Conservation (phyloP, 768 basidiomycete genomes). For the Albatrellus ellisii region DNA sequence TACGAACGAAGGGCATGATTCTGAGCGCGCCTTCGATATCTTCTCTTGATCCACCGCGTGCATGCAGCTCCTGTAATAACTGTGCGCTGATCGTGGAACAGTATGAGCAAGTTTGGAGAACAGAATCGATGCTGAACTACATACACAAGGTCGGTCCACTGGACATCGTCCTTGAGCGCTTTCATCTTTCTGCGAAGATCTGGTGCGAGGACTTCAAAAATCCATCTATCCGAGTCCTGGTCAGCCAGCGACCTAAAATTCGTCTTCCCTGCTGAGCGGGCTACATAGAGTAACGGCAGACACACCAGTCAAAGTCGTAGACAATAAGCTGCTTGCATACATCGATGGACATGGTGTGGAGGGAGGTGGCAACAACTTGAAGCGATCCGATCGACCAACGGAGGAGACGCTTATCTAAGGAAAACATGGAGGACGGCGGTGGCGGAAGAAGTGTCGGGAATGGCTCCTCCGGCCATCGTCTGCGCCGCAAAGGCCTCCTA, state of each 20-base stretch:
- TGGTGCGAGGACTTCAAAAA: slow-evolving; percentile 79
- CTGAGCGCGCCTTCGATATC: slow-evolving; percentile 71
- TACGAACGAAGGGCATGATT: slow-evolving; percentile 76
- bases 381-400: neutral
- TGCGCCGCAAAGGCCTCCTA: slow-evolving; percentile 59
- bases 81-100: slow-evolving; percentile 33
- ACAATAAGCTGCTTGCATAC: slow-evolving; percentile 61
- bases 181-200: slow-evolving; percentile 78
- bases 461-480: slow-evolving; percentile 13
- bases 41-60: slow-evolving; percentile 50
- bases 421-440: neutral
- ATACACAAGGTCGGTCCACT: slow-evolving; percentile 96
- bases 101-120: slow-evolving; percentile 1
- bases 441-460: slow-evolving; percentile 6
- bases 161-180: slow-evolving; percentile 41
- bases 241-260: slow-evolving; percentile 70
- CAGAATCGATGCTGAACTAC: slow-evolving; percentile 12
- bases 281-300: neutral
- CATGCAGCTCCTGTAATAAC: slow-evolving; percentile 58
- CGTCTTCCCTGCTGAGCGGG: neutral
- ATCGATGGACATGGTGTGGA: slow-evolving; percentile 14
- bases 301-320: slow-evolving; percentile 94
- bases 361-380: neutral
- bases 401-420: slow-evolving; percentile 2
- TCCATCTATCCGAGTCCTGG: slow-evolving; percentile 93